These are phyloP conservation scores for Helichrysum umbraculigerum DNA, from an alignment of 129 eudicot genomes.

Conservation along the genomic window DNA sequence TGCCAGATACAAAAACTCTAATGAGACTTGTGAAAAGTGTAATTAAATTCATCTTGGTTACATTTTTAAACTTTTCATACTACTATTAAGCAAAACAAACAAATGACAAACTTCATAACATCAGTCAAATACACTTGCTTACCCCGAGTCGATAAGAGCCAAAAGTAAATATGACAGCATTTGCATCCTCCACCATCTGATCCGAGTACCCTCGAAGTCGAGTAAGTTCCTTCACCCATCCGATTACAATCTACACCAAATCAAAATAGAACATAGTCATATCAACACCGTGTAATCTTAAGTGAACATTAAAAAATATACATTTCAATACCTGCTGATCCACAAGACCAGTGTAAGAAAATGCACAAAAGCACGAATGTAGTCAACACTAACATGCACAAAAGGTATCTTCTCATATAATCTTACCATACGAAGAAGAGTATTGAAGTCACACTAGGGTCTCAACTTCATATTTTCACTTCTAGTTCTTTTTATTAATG, in stretches of 20 bases:
- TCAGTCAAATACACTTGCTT: conserved; percentile 14
- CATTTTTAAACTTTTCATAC: not conserved
- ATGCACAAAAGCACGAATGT: not conserved
- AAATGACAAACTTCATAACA: not conserved
- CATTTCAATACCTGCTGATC: not conserved
- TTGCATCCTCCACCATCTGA: conserved; percentile 86
- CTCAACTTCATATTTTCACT: not conserved
- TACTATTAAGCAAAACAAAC: conserved; percentile 1
- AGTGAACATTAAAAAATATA: not conserved
- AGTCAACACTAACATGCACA: conserved; percentile 19
- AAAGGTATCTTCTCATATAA: not conserved
- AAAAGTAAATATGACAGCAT: conserved; percentile 74
- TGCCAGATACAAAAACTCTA: not conserved
- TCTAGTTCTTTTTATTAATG: not conserved
- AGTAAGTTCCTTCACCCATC: conserved; percentile 85
- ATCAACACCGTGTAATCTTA: conserved; percentile 7
- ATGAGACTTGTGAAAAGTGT: not conserved
- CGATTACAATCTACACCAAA: conserved; percentile 51
- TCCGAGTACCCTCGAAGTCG: conserved; percentile 74
- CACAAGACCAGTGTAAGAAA: not conserved
- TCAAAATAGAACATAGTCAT: conserved; percentile 21
- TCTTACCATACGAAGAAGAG: not conserved
- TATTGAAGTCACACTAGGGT: not conserved
- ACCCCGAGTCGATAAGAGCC: conserved; percentile 89
- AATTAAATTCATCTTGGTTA: not conserved